A percentile compares a stretch with the other conserved stretches of the same genome.
Conservation (phyloP, 176 grass and related monocot species). For the Melocanna baccifera region DNA sequence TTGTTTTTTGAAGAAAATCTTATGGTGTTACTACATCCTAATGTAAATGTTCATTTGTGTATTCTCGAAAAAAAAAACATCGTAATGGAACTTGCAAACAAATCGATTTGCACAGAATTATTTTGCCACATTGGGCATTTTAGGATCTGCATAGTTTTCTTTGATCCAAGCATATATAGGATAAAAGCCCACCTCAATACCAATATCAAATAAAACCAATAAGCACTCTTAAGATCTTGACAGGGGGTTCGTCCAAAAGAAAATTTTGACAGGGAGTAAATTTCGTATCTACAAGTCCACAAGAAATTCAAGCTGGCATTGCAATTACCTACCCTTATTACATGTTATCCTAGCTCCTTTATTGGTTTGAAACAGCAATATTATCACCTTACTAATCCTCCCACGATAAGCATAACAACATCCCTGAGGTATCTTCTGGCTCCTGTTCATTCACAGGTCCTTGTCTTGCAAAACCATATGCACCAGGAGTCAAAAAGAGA, state of each 20-base stretch:
- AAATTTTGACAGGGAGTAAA: no score
- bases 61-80: no score
- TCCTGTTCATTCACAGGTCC: neutral
- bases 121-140: neutral
- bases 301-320: no score
- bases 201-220: neutral
- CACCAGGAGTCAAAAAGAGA: neutral
- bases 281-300: no score
- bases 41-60: no score
- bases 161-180: neutral
- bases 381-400: neutral
- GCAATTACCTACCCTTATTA: neutral
- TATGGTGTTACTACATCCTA: neutral
- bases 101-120: neutral
- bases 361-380: neutral
- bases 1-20: neutral
- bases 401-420: neutral
- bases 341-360: neutral
- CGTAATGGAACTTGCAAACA: neutral
- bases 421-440: neutral
- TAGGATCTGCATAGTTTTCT: neutral
- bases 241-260: no score
- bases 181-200: neutral
- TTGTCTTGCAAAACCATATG: constrained; percentile 1
- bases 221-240: no score